These are phyloP conservation scores for Penicillium paradoxum DNA, from an alignment of 495 filamentous ascomycete species.

Conservation along the genomic window DNA sequence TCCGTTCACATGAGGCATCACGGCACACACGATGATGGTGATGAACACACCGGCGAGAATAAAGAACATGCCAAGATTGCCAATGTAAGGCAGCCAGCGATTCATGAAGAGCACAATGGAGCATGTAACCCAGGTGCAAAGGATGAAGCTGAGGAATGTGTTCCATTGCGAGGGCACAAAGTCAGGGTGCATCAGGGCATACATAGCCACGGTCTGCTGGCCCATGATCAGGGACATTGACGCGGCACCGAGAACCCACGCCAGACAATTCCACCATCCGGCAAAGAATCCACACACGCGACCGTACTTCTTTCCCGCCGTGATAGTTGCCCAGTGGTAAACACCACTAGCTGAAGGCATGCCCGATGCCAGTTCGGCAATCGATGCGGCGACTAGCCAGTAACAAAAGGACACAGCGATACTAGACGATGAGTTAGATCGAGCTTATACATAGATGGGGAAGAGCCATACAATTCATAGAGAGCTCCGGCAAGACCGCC, in stretches of 20 bases:
- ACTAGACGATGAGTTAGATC: conserved; percentile 22
- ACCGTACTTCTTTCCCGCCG: conserved; percentile 60
- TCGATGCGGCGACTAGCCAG: conserved; percentile 50
- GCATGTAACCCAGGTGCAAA: conserved; percentile 63
- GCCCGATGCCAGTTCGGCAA: conserved; percentile 71
- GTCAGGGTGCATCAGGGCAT: conserved; percentile 61
- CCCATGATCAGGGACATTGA: conserved; percentile 64
- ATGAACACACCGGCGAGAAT: conserved; percentile 64
- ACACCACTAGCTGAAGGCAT: conserved; percentile 78
- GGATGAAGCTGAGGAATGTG: conserved; percentile 64
- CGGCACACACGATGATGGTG: conserved; percentile 67
- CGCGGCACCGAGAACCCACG: conserved; percentile 62
- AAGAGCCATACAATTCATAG: conserved; percentile 45
- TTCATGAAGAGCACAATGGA: conserved; percentile 66
- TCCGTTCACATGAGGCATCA: conserved; percentile 58
- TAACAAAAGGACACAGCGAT: conserved; percentile 49
- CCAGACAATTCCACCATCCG: conserved; percentile 75
- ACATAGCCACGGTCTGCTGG: conserved; percentile 66
- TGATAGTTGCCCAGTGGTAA: conserved; percentile 81
- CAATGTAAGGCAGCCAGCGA: conserved; percentile 58
- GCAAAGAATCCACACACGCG: conserved; percentile 70
- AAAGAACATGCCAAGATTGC: conserved; percentile 63
- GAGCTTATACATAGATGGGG: background rate
- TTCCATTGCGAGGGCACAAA: conserved; percentile 65
- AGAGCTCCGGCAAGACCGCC: conserved; percentile 47